A percentile compares a stretch with the other conserved stretches of the same genome.
Evolutionary conservation across 371 early-diverging fungal genomes (phyloP).

Genomic region (Massospora cicadina): DNA sequence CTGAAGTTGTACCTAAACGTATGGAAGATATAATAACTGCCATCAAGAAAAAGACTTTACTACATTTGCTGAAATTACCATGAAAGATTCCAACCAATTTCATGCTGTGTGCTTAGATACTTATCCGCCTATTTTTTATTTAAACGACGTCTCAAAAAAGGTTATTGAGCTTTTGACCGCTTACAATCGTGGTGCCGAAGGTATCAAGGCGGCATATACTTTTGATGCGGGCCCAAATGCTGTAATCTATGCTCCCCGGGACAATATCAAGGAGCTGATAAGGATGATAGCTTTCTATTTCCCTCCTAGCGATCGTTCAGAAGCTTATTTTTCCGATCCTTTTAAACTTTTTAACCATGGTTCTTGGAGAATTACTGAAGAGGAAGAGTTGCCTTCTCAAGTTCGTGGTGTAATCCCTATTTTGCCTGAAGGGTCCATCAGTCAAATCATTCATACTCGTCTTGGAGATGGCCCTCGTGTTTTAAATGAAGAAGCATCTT

Average conservation of each 20-base stretch:
- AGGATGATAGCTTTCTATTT: conserved; percentile 66
- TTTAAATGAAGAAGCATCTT: conserved; percentile 17
- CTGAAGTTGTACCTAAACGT: conserved; percentile 62
- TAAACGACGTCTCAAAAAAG: conserved; percentile 83
- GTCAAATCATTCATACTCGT: conserved; percentile 72
- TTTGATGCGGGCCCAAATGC: conserved; percentile 98
- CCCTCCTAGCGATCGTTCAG: conserved; percentile 33
- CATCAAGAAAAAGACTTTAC: conserved; percentile 73
- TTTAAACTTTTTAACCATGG: conserved; percentile 24
- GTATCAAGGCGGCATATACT: conserved; percentile 63
- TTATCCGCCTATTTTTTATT: conserved; percentile 85
- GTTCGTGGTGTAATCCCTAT: conserved; percentile 29
- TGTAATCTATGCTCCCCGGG: conserved; percentile 74
- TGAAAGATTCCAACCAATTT: conserved; percentile 97
- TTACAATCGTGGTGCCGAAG: conserved; percentile 55
- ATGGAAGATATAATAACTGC: conserved; percentile 76
- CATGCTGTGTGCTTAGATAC: conserved; percentile 92
- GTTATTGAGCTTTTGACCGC: conserved; percentile 70
- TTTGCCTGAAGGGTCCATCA: conserved; percentile 52
- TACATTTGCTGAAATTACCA: conserved; percentile 82
- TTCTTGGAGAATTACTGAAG: not conserved
- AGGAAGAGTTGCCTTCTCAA: conserved; percentile 14
- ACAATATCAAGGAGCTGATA: conserved; percentile 67
- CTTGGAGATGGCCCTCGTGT: conserved; percentile 89
- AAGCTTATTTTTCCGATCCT: conserved; percentile 38